Evolutionary conservation across 2,329 filamentous ascomycete genomes (phyloP), one percentile per base, ranked within the genome.

Genomic region (Seiridium unicorne): DNA sequence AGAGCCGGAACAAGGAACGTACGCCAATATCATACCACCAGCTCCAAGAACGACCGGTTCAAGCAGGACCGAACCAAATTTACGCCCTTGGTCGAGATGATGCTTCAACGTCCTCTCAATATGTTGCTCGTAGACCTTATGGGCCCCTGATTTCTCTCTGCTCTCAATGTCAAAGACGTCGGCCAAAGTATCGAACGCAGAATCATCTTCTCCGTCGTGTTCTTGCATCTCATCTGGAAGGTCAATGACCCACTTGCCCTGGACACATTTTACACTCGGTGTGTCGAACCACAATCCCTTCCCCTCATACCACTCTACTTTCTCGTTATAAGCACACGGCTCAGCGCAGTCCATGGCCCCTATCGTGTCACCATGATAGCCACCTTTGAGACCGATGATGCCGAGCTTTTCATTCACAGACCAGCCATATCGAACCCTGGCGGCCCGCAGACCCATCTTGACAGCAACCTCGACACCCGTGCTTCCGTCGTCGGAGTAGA

Each of bases 281-380:
- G 89, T 92, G 62, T 93, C 89, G 58, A 95, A 89, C 92, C 92
- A 96, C 68, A 87, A 83, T 0, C 92, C 92, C 53, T 87, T 86
- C 0, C 90, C 91, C 61, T 85, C 78, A 69, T 96, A 96, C 92
- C 92, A 96, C 69, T 95, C 91, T 0, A 93, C 89, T 70, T 92
- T 92, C 66, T 92, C 84, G 67, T 96, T 96, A 72, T 83, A 96
- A 0, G 85, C 84, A 40, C 85, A 88, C 0, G 92, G 91, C 69
- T 95, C 91, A 0, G 90, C 87, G 57, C 87, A 90, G 71, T 95
- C 91, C 92, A 96, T 95, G 0, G 90, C 91, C 0, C 92, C 92
- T 51, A 96, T 93, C 0, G 92, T 96, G 69, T 96, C 92, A 1
- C 92, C 92, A 67, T 96, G 92, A 67, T 96, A 96, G 65, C 89